Percentiles rank a stretch among this genome's conserved stretches.
These are phyloP conservation scores for Meyerozyma sp. DNA, from an alignment of 1,139 yeast species.

Conservation along the genomic window DNA sequence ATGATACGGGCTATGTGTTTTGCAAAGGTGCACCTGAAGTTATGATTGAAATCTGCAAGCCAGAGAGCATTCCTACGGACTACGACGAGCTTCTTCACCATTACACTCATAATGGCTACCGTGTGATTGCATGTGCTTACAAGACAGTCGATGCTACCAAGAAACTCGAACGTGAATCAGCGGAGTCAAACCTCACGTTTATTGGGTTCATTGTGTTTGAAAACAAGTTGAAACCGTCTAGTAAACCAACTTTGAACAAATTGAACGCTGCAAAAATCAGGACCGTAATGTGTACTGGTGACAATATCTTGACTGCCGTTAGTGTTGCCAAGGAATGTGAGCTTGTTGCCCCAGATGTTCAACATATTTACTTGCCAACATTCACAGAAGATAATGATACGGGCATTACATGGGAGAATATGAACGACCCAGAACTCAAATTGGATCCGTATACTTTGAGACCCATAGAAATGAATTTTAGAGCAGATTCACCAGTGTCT, in stretches of 20 bases:
- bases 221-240: slow-evolving; percentile 72
- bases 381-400: slow-evolving; percentile 35
- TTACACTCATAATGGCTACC: slow-evolving; percentile 88
- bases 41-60: slow-evolving; percentile 71
- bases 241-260: slow-evolving; percentile 55
- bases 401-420: slow-evolving; percentile 59
- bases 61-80: slow-evolving; percentile 65
- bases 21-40: slow-evolving; percentile 98
- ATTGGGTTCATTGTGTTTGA: slow-evolving; percentile 90
- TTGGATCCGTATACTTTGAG: slow-evolving; percentile 62
- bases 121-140: slow-evolving; percentile 93
- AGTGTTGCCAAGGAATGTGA: slow-evolving; percentile 88
- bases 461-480: slow-evolving; percentile 34
- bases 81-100: slow-evolving; percentile 70
- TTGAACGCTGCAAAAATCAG: slow-evolving; percentile 66
- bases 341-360: slow-evolving; percentile 41
- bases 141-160: slow-evolving; percentile 24
- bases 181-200: slow-evolving; percentile 66
- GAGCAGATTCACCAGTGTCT: slow-evolving; percentile 18
- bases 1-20: slow-evolving; percentile 41
- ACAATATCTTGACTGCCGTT: slow-evolving; percentile 87
- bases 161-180: slow-evolving; percentile 47
- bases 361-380: slow-evolving; percentile 64
- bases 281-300: slow-evolving; percentile 97
- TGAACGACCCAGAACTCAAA: slow-evolving; percentile 44